Evolutionary conservation across 2,329 filamentous ascomycete genomes (phyloP).

Genomic region (Aschersonia sp.): DNA sequence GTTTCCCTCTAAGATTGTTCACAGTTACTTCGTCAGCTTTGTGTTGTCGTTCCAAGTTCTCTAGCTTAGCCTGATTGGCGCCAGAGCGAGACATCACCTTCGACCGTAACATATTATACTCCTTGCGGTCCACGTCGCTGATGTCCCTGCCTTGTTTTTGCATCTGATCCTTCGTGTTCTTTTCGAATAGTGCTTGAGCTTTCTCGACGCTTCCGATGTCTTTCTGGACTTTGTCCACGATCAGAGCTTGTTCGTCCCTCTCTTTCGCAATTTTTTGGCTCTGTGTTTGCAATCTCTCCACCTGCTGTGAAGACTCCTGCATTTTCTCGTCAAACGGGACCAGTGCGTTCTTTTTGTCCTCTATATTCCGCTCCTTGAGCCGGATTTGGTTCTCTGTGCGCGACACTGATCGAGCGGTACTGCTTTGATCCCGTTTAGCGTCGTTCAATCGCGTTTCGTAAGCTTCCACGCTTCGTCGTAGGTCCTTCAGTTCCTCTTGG

Average conservation of each 20-base stretch:
- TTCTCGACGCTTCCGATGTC: constrained; percentile 77
- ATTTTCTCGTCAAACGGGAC: constrained; percentile 91
- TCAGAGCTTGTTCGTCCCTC: constrained; percentile 53
- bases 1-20: constrained; percentile 76
- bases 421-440: constrained; percentile 70
- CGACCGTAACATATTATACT: constrained; percentile 73
- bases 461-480: constrained; percentile 72
- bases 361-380: constrained; percentile 71
- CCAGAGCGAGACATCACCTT: constrained; percentile 77
- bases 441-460: constrained; percentile 70
- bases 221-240: constrained; percentile 62
- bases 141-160: constrained; percentile 79
- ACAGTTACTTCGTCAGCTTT: constrained; percentile 88
- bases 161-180: constrained; percentile 71
- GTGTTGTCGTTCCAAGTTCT: constrained; percentile 74
- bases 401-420: constrained; percentile 59
- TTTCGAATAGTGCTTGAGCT: constrained; percentile 77
- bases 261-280: constrained; percentile 63
- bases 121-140: constrained; percentile 72
- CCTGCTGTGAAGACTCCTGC: constrained; percentile 56
- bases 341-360: constrained; percentile 72
- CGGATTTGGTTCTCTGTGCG: constrained; percentile 80
- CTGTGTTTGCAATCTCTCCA: constrained; percentile 52
- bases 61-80: constrained; percentile 66
- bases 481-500: constrained; percentile 88